Conservation (phyloP, 2,329 filamentous ascomycete genomes). For the Epichloe sp. region DNA sequence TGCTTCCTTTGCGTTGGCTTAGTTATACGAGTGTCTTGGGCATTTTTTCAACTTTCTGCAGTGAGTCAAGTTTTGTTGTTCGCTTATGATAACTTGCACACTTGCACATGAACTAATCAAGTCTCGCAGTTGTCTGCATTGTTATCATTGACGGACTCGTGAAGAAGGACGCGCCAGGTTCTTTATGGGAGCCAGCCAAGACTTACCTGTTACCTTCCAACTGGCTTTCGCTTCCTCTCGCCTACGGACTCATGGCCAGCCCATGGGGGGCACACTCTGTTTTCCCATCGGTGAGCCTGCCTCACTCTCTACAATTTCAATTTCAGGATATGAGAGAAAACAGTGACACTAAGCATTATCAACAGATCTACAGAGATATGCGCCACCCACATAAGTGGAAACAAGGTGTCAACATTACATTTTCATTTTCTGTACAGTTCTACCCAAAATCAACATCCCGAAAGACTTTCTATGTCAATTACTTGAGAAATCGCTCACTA, state of each 20-base stretch:
- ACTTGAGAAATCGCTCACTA: not conserved
- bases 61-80: conserved; percentile 37
- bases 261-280: conserved; percentile 49
- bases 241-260: conserved; percentile 81
- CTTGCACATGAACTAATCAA: not conserved
- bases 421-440: conserved; percentile 58
- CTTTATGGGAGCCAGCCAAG: conserved; percentile 62
- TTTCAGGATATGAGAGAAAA: too few species aligned
- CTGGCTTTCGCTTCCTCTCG: conserved; percentile 77
- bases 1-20: conserved; percentile 68
- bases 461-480: not conserved
- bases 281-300: conserved; percentile 58
- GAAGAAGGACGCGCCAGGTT: conserved; percentile 68
- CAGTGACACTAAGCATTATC: not conserved
- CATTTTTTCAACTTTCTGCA: conserved; percentile 80
- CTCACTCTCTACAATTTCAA: not conserved
- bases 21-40: conserved; percentile 87
- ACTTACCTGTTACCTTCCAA: conserved; percentile 76
- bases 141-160: conserved; percentile 76
- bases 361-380: conserved; percentile 50
- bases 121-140: conserved; percentile 57
- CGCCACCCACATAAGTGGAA: conserved; percentile 68
- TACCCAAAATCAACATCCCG: not conserved
- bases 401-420: conserved; percentile 64
- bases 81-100: not conserved